These are phyloP conservation scores for Exophiala sideris DNA, from an alignment of 2,329 filamentous ascomycete species.

Conservation along the genomic window DNA sequence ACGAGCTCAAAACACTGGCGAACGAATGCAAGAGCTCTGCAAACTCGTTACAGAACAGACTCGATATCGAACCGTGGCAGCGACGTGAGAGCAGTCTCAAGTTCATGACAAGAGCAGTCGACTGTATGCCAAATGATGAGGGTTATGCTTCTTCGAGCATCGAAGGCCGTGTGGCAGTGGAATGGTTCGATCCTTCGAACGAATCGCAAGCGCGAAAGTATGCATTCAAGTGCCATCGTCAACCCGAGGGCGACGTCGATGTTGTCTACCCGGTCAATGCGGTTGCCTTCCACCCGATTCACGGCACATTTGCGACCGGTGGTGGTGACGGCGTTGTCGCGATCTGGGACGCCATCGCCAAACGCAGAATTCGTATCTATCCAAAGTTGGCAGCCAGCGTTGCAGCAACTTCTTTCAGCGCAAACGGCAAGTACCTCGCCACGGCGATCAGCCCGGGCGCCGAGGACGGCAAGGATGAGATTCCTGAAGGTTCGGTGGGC, in stretches of 20 bases:
- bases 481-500: slow-evolving; percentile 66
- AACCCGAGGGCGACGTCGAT: slow-evolving; percentile 66
- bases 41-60: slow-evolving; percentile 38
- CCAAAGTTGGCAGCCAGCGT: slow-evolving; percentile 78
- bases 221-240: slow-evolving; percentile 96
- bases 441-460: slow-evolving; percentile 71
- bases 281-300: slow-evolving; percentile 77
- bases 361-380: slow-evolving; percentile 85
- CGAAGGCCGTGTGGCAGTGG: slow-evolving; percentile 91
- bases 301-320: slow-evolving; percentile 82
- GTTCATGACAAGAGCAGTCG: slow-evolving; percentile 89
- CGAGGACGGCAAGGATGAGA: slow-evolving; percentile 78
- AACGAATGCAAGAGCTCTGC: slow-evolving; percentile 51
- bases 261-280: slow-evolving; percentile 91
- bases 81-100: slow-evolving; percentile 89
- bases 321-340: slow-evolving; percentile 90
- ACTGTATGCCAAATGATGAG: slow-evolving; percentile 94
- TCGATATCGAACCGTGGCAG: slow-evolving; percentile 77
- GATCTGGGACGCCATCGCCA: slow-evolving; percentile 87
- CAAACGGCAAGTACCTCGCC: slow-evolving; percentile 12
- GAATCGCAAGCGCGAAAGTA: slow-evolving; percentile 92
- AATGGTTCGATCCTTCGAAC: slow-evolving; percentile 90
- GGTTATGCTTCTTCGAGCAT: slow-evolving; percentile 92
- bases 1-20: slow-evolving; percentile 71
- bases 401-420: slow-evolving; percentile 66